phyloP scores from a whole-genome alignment of 306 rosid genomes.

The Quercus aquifolioides region DNA sequence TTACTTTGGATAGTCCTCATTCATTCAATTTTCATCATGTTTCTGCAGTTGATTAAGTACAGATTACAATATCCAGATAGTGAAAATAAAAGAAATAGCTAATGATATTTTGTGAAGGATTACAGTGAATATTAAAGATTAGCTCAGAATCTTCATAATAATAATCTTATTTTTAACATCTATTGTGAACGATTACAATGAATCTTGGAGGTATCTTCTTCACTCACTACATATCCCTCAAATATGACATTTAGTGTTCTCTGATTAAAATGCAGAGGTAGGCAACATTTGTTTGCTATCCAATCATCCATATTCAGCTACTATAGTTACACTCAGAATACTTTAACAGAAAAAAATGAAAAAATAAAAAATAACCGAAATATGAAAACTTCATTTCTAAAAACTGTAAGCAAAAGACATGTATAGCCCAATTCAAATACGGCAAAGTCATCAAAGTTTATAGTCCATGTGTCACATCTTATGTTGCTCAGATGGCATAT shows the following conservation, averaged over 20 bases:
- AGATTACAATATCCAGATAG: neutral
- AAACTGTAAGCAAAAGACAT: neutral
- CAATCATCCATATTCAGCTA: neutral
- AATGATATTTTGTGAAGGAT: neutral
- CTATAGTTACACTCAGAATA: neutral
- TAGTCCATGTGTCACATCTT: no score
- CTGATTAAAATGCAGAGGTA: neutral
- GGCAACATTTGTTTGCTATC: neutral
- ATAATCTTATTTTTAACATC: no score
- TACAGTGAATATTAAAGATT: no score
- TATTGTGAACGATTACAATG: no score
- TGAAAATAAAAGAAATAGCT: neutral
- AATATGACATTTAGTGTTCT: neutral
- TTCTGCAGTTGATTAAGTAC: neutral
- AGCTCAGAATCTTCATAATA: no score
- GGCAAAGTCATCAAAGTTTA: neutral
- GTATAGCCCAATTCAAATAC: neutral
- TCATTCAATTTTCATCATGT: neutral
- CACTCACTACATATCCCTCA: no score
- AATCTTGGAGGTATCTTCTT: no score
- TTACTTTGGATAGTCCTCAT: neutral
- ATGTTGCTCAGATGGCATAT: neutral
- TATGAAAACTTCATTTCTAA: neutral
- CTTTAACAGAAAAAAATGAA: neutral
- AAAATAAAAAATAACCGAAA: neutral